These are phyloP conservation scores for Chytridium lagenaria DNA, from an alignment of 371 early-diverging fungal species.

Conservation along the genomic window DNA sequence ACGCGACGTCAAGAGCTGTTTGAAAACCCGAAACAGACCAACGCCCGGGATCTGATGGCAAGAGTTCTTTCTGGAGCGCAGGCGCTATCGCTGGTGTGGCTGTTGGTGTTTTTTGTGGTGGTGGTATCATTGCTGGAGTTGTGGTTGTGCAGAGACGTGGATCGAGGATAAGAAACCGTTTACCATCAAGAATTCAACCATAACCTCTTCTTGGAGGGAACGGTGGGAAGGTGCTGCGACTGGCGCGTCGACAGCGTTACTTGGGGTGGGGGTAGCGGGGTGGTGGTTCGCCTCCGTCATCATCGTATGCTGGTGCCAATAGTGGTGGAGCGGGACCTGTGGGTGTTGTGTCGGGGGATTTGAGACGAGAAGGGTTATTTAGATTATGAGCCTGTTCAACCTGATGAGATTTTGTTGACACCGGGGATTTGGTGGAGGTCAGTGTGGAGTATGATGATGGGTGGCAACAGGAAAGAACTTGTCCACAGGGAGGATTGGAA, in stretches of 20 bases:
- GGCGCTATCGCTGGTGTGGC: not conserved
- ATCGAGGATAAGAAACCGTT: not conserved
- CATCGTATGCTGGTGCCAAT: no score
- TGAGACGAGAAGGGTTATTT: conserved; percentile 13
- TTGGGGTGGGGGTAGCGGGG: not conserved
- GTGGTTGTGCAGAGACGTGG: not conserved
- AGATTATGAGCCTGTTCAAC: conserved; percentile 26
- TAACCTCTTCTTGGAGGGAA: not conserved
- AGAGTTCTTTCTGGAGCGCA: no score
- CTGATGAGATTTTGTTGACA: conserved; percentile 41
- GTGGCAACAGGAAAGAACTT: conserved; percentile 40
- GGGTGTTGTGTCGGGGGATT: no score
- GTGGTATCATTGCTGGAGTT: not conserved
- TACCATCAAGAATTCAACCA: conserved; percentile 11
- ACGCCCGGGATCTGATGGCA: no score
- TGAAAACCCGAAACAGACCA: not conserved
- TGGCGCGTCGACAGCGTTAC: not conserved
- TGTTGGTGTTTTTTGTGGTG: not conserved
- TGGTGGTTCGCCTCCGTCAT: no score
- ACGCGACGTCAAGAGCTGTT: not conserved
- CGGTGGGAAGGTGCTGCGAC: not conserved
- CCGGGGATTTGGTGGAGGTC: conserved; percentile 35
- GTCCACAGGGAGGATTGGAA: conserved; percentile 27
- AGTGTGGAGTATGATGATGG: conserved; percentile 44
- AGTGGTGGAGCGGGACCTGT: no score